Evolutionary conservation across 768 basidiomycete species (phyloP), one percentile per base, ranked within the genome.

Genomic region (Fibroporia radiculosa): DNA sequence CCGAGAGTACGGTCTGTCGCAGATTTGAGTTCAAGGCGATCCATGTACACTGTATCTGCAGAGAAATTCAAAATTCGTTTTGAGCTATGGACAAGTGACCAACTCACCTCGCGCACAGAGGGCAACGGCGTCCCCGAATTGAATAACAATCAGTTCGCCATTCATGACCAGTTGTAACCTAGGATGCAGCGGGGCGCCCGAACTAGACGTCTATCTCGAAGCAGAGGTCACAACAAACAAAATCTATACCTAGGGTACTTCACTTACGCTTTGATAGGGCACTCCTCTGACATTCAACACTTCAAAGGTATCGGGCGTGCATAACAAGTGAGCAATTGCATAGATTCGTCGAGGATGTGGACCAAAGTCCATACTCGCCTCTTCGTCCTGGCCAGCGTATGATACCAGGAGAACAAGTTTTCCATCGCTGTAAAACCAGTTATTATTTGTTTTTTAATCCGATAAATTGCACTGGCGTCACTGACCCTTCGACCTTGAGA

Each of bases 101-200:
- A n/a, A 28, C 48, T 12, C 44, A 85, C 86, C 75, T 65, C 75
- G 70, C 39, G 84, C 74, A 59, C 80, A 82, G 10, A 89, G 67
- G 4, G 82, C 80, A 16, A 87, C 77, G 1, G 84, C 78, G 60
- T 89, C 85, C 23, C 84, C 84, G 50, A 86, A 89, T 53, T 87
- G 77, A 6, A 85, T 71, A 26, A 73, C 70, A 29, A 79, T 62
- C 7, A 85, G 55, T 18, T 72, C 66, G 16, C 82, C 84, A n/a
- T 68, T 69, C n/a, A 69, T 64, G 19, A 84, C 62, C 14, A 80
- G 66, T 42, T 76, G 75, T 42, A 89, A 70, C 35, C 80, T 72
- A 28, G 86, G 82, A 56, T 85, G 84, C 48, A 80, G 77, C 1
- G 84, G 83, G 1, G 82, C 81, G 22, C 78, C 76, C 29, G 79